Base-by-base conservation (phyloP, 1,284 basidiomycete species). In the Gymnopus androsaceus region DNA sequence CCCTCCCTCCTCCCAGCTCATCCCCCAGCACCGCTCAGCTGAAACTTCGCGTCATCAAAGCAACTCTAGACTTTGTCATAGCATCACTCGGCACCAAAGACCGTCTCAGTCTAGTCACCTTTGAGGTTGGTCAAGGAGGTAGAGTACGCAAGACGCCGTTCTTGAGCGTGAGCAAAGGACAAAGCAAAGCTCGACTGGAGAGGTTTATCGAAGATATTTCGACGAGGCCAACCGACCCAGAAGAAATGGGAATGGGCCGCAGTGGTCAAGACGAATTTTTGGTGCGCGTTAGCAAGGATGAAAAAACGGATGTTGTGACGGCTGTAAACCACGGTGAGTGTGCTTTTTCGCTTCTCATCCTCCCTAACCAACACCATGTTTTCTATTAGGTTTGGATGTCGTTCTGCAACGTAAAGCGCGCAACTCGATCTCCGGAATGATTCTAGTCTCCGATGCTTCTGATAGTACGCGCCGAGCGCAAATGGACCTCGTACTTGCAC, bases 401-500 rank as follows among this genome's bases (percentile, higher is more conserved):
- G 89, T 98, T 15, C 75, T 99, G 27, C 95, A 97, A 69, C 89
- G 96, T 57, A 97, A 96, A 76, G 76, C 85, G 36, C 90, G 92
- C 63, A 98, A 97, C 69, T 85, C 94, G 0, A 74, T 95, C 14
- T 89, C 92, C 0, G 94, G 94, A 17, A 92, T 99, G 86, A 75
- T 98, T 44, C 81, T 99, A 21, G 87, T 98, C 63, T 94, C 92
- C 70, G 96, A 99, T 67, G 88, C 92, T 1, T 79, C 89, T 4
- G 95, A 98, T 66, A 88, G 85, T 60, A 93, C 95, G 11, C 85
- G 92, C 48, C 87, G 94, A n/a, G 92, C 93, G n/a, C 94, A 98
- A 72, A 98, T 99, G 94, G 95, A 98, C 66, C 82, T 99, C 17
- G 94, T 98, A 28, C 88, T 97, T 58, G 95, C 95, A 40, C 88